phyloP scores from a whole-genome alignment of 2,329 filamentous ascomycete genomes.

The Colletotrichum cuscutae region DNA sequence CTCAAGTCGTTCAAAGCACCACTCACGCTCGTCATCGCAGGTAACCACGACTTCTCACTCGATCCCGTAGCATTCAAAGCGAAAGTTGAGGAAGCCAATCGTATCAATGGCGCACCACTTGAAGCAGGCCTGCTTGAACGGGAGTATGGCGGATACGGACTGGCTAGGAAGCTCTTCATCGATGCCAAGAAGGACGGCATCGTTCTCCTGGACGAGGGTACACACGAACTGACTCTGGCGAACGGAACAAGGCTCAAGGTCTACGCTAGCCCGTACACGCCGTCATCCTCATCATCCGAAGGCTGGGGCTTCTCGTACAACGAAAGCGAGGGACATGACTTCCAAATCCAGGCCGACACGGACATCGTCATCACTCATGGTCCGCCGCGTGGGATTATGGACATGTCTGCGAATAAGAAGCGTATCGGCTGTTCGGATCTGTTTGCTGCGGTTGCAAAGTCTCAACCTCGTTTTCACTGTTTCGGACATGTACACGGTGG shows the following conservation, averaged over 20 bases:
- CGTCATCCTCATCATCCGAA: constrained; percentile 38
- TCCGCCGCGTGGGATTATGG: constrained; percentile 62
- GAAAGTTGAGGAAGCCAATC: background rate
- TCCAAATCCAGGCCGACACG: constrained; percentile 45
- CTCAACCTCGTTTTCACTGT: constrained; percentile 61
- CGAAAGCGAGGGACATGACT: constrained; percentile 46
- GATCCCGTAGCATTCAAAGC: constrained; percentile 37
- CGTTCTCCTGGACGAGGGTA: constrained; percentile 61
- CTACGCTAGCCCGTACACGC: constrained; percentile 65
- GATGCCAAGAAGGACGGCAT: constrained; percentile 52
- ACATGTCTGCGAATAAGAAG: constrained; percentile 47
- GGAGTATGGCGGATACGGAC: constrained; percentile 52
- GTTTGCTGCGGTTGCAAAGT: constrained; percentile 54
- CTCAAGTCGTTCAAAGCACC: constrained; percentile 52
- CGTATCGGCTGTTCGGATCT: constrained; percentile 56
- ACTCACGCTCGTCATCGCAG: constrained; percentile 60
- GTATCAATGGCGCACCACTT: background rate
- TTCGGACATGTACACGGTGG: constrained; percentile 70
- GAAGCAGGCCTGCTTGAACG: constrained; percentile 41
- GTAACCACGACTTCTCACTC: constrained; percentile 62
- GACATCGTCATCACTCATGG: constrained; percentile 67
- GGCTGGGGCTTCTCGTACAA: constrained; percentile 59
- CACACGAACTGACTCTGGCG: constrained; percentile 53
- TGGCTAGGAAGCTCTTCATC: constrained; percentile 51
- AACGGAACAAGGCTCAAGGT: constrained; percentile 62